A percentile compares a stretch with the other conserved stretches of the same genome.
phyloP scores from a whole-genome alignment of 768 basidiomycete species.

The Auricularia auricula-judae region DNA sequence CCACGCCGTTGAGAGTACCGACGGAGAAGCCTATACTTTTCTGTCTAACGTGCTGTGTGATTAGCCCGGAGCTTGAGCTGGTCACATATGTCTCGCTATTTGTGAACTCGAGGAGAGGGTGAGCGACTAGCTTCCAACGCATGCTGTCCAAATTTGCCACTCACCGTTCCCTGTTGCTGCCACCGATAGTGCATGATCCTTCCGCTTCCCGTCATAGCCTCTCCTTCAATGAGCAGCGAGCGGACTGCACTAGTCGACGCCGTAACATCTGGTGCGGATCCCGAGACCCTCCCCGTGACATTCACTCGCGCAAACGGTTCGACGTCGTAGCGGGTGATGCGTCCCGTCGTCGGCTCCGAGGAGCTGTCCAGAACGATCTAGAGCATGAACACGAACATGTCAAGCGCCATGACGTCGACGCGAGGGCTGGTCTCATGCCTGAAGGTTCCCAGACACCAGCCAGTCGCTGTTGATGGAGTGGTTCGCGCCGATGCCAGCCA shows the following conservation, averaged over 20 bases:
- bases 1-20: no score
- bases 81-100: no score
- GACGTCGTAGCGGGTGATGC: slow-evolving; percentile 2
- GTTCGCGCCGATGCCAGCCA: slow-evolving; percentile 10
- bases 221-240: slow-evolving; percentile 4
- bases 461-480: slow-evolving; percentile 7
- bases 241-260: slow-evolving; percentile 1
- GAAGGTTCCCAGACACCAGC: slow-evolving; percentile 8
- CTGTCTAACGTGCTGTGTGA: no score
- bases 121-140: no score
- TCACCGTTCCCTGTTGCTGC: slow-evolving; percentile 2
- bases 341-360: slow-evolving; percentile 4
- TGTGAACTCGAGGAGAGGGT: no score
- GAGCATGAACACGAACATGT: neutral
- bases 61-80: no score
- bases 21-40: no score
- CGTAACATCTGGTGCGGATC: slow-evolving; percentile 3
- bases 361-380: slow-evolving; percentile 2
- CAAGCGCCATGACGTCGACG: neutral
- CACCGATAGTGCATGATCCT: neutral
- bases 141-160: no score
- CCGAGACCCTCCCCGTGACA: slow-evolving; percentile 2
- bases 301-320: neutral
- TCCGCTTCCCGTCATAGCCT: neutral
- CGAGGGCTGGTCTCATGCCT: neutral